Percentiles rank a stretch among this genome's conserved stretches.
These are phyloP conservation scores for Neofusicoccum sp. DNA, from an alignment of 2,329 filamentous ascomycete genomes.

Conservation along the genomic window DNA sequence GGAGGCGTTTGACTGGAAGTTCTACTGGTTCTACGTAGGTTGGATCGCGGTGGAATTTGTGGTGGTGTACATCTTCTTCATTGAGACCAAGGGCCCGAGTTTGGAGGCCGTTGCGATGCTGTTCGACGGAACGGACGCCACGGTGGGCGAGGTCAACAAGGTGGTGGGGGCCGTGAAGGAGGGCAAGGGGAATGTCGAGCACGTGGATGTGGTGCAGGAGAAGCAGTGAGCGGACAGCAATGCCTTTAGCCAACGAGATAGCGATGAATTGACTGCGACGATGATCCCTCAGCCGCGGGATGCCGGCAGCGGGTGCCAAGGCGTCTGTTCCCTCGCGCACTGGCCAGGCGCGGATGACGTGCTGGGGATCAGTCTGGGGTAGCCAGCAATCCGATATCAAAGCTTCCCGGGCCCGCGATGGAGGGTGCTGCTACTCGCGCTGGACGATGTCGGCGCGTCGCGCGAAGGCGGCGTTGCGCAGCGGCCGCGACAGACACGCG, in stretches of 20 bases:
- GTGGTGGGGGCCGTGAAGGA: constrained; percentile 1
- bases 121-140: constrained; percentile 29
- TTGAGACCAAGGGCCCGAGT: constrained; percentile 32
- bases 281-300: not conserved
- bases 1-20: constrained; percentile 44
- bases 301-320: constrained; percentile 1
- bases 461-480: not conserved
- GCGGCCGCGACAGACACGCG: no score
- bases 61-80: constrained; percentile 31
- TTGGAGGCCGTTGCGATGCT: constrained; percentile 32
- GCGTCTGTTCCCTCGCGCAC: constrained; percentile 10
- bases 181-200: not conserved
- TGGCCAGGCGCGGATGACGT: constrained; percentile 13
- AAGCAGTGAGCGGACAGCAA: not conserved
- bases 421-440: not conserved
- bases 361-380: constrained; percentile 15
- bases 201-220: not conserved
- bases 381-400: constrained; percentile 11
- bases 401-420: not conserved
- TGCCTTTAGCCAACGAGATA: no score
- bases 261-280: not conserved
- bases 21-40: constrained; percentile 41
- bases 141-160: constrained; percentile 12
- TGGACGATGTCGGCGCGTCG: not conserved
- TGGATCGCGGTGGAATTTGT: constrained; percentile 15